These are phyloP conservation scores for Trypanosoma rangeli DNA, from an alignment of 208 protist species.

Conservation along the genomic window DNA sequence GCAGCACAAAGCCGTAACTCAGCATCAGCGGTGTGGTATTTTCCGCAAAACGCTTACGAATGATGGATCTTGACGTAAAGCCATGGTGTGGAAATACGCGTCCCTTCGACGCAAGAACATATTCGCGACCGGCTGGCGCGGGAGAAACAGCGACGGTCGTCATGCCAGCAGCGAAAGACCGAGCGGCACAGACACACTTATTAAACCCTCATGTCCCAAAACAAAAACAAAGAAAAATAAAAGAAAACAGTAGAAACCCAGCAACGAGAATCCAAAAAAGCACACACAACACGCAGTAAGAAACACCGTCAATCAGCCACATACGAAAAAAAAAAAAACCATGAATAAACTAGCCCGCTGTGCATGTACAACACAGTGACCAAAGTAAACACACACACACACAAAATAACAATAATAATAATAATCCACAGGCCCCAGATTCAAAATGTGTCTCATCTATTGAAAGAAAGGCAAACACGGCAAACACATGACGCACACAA, in stretches of 20 bases:
- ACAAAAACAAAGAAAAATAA: not conserved
- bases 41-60: constrained; percentile 53
- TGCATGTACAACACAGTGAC: too few relatives aligned
- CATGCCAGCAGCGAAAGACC: not conserved
- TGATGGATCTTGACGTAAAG: constrained; percentile 48
- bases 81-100: constrained; percentile 38
- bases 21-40: constrained; percentile 62
- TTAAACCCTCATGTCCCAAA: not conserved
- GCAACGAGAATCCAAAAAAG: too few relatives aligned
- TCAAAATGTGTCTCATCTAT: too few relatives aligned
- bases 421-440: too few relatives aligned
- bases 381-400: too few relatives aligned
- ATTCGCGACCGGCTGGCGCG: not conserved
- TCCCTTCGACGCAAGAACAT: constrained; percentile 8
- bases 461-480: too few relatives aligned
- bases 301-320: too few relatives aligned
- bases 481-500: not conserved
- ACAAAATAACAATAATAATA: too few relatives aligned
- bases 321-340: too few relatives aligned
- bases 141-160: not conserved
- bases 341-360: too few relatives aligned
- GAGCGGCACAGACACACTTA: not conserved
- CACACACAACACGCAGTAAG: too few relatives aligned
- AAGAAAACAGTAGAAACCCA: not conserved
- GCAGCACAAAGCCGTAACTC: constrained; percentile 54